phyloP scores from a whole-genome alignment of 441 rosid genomes.

The Adansonia gregorii region DNA sequence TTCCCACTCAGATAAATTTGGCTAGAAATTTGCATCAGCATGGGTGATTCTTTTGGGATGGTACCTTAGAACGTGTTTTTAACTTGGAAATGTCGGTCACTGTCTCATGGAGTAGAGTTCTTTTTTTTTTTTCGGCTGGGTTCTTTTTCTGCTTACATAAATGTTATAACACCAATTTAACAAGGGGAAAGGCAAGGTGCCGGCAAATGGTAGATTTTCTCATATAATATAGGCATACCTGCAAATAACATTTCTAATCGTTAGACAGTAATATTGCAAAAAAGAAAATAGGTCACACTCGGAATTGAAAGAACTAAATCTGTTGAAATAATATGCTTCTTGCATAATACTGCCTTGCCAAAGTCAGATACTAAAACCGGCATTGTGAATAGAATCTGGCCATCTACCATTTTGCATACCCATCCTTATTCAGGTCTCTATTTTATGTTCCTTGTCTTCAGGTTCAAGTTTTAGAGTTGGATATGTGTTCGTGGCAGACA shows the following conservation, averaged over 20 bases:
- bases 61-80: background rate
- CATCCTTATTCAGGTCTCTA: background rate
- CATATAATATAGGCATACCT: background rate
- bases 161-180: background rate
- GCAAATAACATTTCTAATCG: background rate
- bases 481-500: no score
- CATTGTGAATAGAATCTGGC: background rate
- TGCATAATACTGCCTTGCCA: background rate
- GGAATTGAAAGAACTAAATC: background rate
- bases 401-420: background rate
- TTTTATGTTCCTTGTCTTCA: background rate
- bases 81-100: background rate
- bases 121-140: background rate
- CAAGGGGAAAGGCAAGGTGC: background rate
- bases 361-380: background rate
- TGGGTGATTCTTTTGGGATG: slow-evolving; percentile 1
- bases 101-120: background rate
- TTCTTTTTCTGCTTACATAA: background rate
- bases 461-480: background rate
- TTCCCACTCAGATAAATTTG: background rate
- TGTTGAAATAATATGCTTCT: background rate
- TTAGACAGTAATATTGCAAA: background rate
- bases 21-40: background rate
- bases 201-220: background rate
- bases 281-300: background rate